Evolutionary conservation across 2,329 filamentous ascomycete species (phyloP).

Genomic region (Lecanicillium sp.): DNA sequence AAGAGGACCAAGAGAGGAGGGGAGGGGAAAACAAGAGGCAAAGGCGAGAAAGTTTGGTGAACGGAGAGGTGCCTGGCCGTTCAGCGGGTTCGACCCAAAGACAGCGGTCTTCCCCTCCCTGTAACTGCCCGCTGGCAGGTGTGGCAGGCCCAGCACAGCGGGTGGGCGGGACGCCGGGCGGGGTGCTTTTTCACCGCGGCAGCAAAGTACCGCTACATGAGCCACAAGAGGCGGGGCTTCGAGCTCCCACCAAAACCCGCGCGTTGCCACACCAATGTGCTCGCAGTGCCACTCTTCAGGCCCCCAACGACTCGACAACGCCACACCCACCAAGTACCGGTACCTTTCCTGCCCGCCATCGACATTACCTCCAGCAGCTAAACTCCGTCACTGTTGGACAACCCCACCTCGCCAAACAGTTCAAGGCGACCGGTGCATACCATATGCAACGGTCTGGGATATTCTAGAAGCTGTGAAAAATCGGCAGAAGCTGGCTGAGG

Average conservation of each 20-base stretch:
- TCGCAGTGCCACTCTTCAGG: not conserved
- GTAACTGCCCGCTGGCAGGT: conserved; percentile 3
- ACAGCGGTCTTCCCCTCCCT: conserved; percentile 1
- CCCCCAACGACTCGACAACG: not conserved
- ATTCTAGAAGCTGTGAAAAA: not conserved
- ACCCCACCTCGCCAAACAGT: conserved; percentile 2
- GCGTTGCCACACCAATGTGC: conserved; percentile 12
- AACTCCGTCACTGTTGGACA: conserved; percentile 3
- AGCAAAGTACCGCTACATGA: conserved; percentile 3
- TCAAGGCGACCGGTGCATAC: not conserved
- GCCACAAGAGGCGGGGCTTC: conserved; percentile 1
- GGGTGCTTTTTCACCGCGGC: not conserved
- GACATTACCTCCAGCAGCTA: too few relatives aligned
- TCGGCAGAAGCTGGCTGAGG: not conserved
- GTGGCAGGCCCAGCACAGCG: conserved; percentile 1
- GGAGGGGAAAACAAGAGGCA: conserved; percentile 15
- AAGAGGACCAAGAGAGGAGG: not conserved
- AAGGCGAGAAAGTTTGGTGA: conserved; percentile 16
- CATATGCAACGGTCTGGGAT: not conserved
- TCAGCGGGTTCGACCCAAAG: conserved; percentile 2
- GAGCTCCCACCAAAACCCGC: too few relatives aligned
- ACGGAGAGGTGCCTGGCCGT: conserved; percentile 16
- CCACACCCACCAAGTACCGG: conserved; percentile 1
- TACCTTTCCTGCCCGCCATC: too few relatives aligned
- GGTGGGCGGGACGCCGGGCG: not conserved